phyloP scores from a whole-genome alignment of 345 rosid species.

The Passiflora organensis region DNA sequence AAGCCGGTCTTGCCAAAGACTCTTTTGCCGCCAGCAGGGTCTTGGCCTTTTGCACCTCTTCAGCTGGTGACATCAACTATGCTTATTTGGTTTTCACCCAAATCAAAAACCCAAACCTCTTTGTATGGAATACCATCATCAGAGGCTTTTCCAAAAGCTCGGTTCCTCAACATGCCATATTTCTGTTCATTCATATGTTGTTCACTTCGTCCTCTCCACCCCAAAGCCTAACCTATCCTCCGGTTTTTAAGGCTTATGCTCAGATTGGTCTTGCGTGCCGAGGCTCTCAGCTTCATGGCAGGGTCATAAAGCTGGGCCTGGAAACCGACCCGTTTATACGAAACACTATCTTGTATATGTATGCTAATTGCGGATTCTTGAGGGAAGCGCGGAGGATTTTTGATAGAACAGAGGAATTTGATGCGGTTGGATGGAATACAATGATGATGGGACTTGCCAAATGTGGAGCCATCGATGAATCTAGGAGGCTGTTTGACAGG shows the following conservation, averaged over 20 bases:
- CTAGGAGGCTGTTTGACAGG: slow-evolving; percentile 50
- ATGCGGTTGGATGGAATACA: slow-evolving; percentile 68
- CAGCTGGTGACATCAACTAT: slow-evolving; percentile 54
- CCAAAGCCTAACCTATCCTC: slow-evolving; percentile 66
- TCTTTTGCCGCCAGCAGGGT: slow-evolving; percentile 54
- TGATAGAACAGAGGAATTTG: slow-evolving; percentile 26
- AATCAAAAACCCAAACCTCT: slow-evolving; percentile 42
- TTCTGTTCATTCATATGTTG: slow-evolving; percentile 54
- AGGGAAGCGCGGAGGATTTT: slow-evolving; percentile 53
- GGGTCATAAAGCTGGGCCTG: slow-evolving; percentile 59
- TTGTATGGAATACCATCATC: slow-evolving; percentile 69
- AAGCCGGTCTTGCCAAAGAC: slow-evolving; percentile 52
- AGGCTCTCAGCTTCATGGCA: slow-evolving; percentile 69
- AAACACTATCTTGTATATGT: slow-evolving; percentile 58
- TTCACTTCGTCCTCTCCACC: slow-evolving; percentile 40
- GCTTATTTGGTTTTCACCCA: slow-evolving; percentile 53
- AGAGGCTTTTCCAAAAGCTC: slow-evolving; percentile 69
- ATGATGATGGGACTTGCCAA: slow-evolving; percentile 62
- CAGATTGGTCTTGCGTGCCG: slow-evolving; percentile 41
- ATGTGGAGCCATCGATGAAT: slow-evolving; percentile 45
- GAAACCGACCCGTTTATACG: slow-evolving; percentile 50
- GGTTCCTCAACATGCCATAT: slow-evolving; percentile 43
- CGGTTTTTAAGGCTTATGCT: slow-evolving; percentile 67
- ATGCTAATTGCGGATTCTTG: slow-evolving; percentile 48
- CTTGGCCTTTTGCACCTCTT: slow-evolving; percentile 55